phyloP scores from a whole-genome alignment of 1,284 basidiomycete genomes.

The Earliella scabrosa region DNA sequence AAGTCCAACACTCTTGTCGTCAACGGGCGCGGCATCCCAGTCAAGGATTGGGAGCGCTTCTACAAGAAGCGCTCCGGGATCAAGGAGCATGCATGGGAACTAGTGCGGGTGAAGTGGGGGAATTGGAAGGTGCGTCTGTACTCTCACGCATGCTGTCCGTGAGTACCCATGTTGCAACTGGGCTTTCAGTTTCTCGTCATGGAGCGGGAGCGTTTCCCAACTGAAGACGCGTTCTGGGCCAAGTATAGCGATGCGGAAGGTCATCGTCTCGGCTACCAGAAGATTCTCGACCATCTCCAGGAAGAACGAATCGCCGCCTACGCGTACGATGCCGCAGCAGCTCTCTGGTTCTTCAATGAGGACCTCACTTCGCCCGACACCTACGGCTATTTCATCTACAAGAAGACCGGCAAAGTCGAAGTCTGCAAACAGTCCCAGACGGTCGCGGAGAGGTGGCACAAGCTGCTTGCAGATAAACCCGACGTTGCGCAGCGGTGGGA shows the following conservation, averaged over 20 bases:
- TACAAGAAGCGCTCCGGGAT: slow-evolving; percentile 21
- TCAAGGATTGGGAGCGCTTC: slow-evolving; percentile 27
- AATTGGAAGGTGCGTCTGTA: not conserved
- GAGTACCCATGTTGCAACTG: too few relatives aligned
- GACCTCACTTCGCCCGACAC: not conserved
- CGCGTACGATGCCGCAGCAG: not conserved
- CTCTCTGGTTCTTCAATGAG: not conserved
- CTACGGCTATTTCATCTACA: not conserved
- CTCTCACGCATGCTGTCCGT: not conserved
- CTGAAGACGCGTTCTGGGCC: not conserved
- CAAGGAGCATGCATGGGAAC: not conserved
- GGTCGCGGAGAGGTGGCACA: not conserved
- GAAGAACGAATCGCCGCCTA: not conserved
- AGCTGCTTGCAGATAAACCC: not conserved
- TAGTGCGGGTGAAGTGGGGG: not conserved
- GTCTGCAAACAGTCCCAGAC: not conserved
- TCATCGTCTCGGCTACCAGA: not conserved
- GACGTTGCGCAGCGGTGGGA: not conserved
- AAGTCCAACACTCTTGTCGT: slow-evolving; percentile 20
- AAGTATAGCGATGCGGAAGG: not conserved
- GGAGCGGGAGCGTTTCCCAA: too few relatives aligned
- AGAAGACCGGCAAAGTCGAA: not conserved
- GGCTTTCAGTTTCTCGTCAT: not conserved
- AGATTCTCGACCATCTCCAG: not conserved
- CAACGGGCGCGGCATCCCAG: slow-evolving; percentile 24